Base-by-base conservation (phyloP, 2,329 filamentous ascomycete species). In the Cryphonectria carpinicola region DNA sequence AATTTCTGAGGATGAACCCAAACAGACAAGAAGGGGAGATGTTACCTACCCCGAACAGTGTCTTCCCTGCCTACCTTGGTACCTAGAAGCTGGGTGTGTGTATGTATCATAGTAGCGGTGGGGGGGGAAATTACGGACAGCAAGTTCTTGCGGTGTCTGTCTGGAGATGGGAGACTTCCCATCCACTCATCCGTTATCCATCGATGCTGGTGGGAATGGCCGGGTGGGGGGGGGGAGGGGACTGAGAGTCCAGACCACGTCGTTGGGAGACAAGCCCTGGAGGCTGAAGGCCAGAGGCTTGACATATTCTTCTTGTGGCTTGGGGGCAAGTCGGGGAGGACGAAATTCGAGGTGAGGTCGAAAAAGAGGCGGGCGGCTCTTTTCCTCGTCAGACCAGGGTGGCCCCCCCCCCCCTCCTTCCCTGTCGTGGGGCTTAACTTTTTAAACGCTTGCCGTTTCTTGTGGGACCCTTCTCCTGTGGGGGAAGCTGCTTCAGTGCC, bases 371-470 rank as follows among this genome's bases (percentile, higher is more conserved):
- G 49, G 68, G 68, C 68, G 63, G 68, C 68, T 70, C 63, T 66
- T 52, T 66, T n/a, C 63, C 68, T 70, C 43, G 52, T 32, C 56
- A 52, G 32, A n/a, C 37, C 22, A 10, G 28, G 43, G 28, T 10
- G 14, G n/a, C n/a, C n/a, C n/a, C 11, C 56, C 58, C 39, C 19
- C 11, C 56, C 58, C 39, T n/a, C 19, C 6, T 41, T 43, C 61
- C 32, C 37, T 28, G 37, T 32, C 35, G 25, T 4, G 37, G 41
- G 7, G 22, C 37, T 37, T 41, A 41, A 49, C 41, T 64, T 65
- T 65, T 64, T 67, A 67, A 70, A 72, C 70, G 68, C 68, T 68
- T 72, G 71, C 62, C 71, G 71, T 70, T 72, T 70, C 68, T 63
- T 37, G 64, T 67, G 67, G 65, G 22, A 54, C 54, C 63, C 32